Percentiles rank a stretch among this genome's conserved stretches.
Conservation (phyloP, 2,329 filamentous ascomycete species). For the Neopestalotiopsis clavispora region DNA sequence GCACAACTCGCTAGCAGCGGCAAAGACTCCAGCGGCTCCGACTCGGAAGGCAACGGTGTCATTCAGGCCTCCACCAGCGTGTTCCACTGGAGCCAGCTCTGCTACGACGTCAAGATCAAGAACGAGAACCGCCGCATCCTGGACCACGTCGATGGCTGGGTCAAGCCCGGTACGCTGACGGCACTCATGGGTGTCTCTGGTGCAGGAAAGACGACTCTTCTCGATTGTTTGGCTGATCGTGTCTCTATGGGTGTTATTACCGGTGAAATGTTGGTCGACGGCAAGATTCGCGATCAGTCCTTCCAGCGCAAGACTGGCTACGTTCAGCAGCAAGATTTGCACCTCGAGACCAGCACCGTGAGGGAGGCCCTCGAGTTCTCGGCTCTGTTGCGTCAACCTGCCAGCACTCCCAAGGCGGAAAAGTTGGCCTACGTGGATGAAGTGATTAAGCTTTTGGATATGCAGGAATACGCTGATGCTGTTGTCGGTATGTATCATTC, state of each 20-base stretch:
- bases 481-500: slow-evolving; percentile 67
- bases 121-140: slow-evolving; percentile 75
- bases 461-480: slow-evolving; percentile 70
- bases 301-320: slow-evolving; percentile 95
- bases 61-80: slow-evolving; percentile 41
- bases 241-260: slow-evolving; percentile 88
- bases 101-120: slow-evolving; percentile 81
- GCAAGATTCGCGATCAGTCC: slow-evolving; percentile 71
- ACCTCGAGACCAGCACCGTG: slow-evolving; percentile 50
- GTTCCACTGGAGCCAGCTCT: slow-evolving; percentile 86
- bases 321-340: slow-evolving; percentile 91
- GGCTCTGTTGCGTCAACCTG: slow-evolving; percentile 67
- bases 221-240: slow-evolving; percentile 85
- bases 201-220: slow-evolving; percentile 90
- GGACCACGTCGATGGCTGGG: slow-evolving; percentile 88
- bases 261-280: slow-evolving; percentile 77
- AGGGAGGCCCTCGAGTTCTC: slow-evolving; percentile 48
- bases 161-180: slow-evolving; percentile 89
- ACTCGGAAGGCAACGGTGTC: background rate
- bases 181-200: slow-evolving; percentile 85
- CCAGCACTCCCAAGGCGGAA: slow-evolving; percentile 59
- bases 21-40: background rate
- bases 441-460: slow-evolving; percentile 70
- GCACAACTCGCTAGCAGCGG: background rate
- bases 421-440: slow-evolving; percentile 71